Evolutionary conservation across 2,329 filamentous ascomycete species (phyloP), one percentile per base, ranked within the genome.

Genomic region (Verruconis gallopava): DNA sequence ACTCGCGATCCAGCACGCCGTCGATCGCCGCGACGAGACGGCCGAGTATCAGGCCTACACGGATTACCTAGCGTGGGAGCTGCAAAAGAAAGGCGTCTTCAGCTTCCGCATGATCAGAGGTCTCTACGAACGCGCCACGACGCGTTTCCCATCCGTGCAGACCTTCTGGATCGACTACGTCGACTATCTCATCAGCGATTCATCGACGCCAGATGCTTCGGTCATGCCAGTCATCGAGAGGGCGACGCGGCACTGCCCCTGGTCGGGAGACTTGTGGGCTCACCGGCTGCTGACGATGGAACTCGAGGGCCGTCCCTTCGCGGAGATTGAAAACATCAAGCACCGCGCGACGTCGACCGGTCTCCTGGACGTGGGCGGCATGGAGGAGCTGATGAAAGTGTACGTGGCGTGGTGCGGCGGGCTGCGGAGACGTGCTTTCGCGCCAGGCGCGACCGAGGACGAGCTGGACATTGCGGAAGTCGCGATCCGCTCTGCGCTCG

Each of bases 361-460:
- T 5, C 70, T 93, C 33, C 69, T 96, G 4, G 86, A 93, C 56
- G 79, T 82, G 48, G 79, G 85, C 47, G 88, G 86, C 18, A 81
- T 95, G 71, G 77, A 85, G 38, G 83, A 88, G 49, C 77, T 95
- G 21, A 73, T 96, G 45, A 85, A 93, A 52, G 85, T 96, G 54
- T 86, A 95, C 54, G 78, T 85, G 41, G 81, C 88, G 0, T 98
- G 91, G 91, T 95, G 89, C 55, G 86, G 85, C 38, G 96, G 89
- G 51, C 71, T 98, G 15, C 85, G 89, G 50, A 81, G 91, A 18
- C 79, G 79, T 38, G 85, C 89, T 14, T 86, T 93, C 65, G 69
- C 77, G 43, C 70, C 76, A 1, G 75, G 77, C 45, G 77, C 81
- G 1, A 75, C 75, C 1, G 88, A 95, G 55, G 84, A 70, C 40